Base-by-base conservation (phyloP, 2,329 filamentous ascomycete genomes). In the Ophioceras dolichostomum region DNA sequence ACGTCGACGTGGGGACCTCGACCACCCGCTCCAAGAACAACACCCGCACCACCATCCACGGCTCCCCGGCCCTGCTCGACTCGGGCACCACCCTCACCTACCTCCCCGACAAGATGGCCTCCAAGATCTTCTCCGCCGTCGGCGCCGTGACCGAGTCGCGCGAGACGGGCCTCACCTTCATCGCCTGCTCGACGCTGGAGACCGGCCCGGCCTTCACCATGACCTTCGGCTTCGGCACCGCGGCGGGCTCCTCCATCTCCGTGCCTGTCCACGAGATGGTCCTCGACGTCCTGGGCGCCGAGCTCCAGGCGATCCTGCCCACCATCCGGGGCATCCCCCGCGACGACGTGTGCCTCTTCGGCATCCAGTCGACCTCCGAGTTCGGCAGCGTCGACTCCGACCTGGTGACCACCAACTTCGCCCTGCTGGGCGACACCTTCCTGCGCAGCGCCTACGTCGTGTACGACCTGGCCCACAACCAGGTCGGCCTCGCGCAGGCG, bases 51-150 rank as follows among this genome's bases (percentile, higher is more conserved):
- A 28, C 34, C 30, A 28, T 44, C 30, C 38, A 45, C 13, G 37
- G 46, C 1, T 32, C 58, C 8, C 60, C 70, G 4, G 75, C 76
- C 32, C 61, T 82, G n/a, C 68, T 83, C 34, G 78, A 83, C 58
- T 79, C 76, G 2, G 78, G 78, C 34, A 77, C 70, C 31, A 79
- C 72, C n/a, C 56, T 79, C 41, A 73, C 67, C 43, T 79, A 79
- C 50, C 61, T 83, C 0, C 78, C 78, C 0, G 58, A 69, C 41
- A 46, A 56, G 24, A 55, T 79, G 34, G 62, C 64, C 31, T 43
- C 44, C 2, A 40, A 46, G 8, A 50, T 72, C 34, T 61, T 58
- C 45, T 40, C 47, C 3, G 49, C 51, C 18, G 49, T 68, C 16
- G 55, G 53, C 43, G 64, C 59, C 18, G 50, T 57, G 26, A 58